Percentiles rank a stretch among this genome's conserved stretches.
Conservation (phyloP, 1,284 basidiomycete genomes). For the Heliocybe sulcata region DNA sequence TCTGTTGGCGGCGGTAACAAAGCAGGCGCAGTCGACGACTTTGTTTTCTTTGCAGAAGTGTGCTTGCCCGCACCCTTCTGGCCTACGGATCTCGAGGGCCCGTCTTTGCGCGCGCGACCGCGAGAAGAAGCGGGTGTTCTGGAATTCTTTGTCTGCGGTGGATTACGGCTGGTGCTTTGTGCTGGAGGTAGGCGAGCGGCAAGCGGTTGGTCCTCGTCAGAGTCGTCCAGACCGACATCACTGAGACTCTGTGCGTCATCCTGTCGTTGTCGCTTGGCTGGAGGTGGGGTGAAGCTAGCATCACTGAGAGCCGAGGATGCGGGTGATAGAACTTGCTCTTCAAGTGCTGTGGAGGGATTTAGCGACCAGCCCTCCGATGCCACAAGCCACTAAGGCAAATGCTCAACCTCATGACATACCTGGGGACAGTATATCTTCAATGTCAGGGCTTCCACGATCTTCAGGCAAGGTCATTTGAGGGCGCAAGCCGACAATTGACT, state of each 20-base stretch:
- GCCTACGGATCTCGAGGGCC: slow-evolving; percentile 18
- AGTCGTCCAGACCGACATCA: slow-evolving; percentile 28
- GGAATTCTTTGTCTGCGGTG: background rate
- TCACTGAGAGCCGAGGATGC: slow-evolving; percentile 39
- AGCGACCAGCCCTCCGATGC: slow-evolving; percentile 14
- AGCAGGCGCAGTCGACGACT: slow-evolving; percentile 43
- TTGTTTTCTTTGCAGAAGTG: slow-evolving; percentile 44
- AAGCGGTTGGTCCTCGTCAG: slow-evolving; percentile 40
- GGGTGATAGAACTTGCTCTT: slow-evolving; percentile 39
- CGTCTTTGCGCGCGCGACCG: slow-evolving; percentile 4
- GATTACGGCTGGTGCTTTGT: slow-evolving; percentile 12
- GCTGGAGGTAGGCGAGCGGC: slow-evolving; percentile 35
- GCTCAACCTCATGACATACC: slow-evolving; percentile 17
- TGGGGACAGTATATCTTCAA: slow-evolving; percentile 17
- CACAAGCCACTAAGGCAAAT: slow-evolving; percentile 9
- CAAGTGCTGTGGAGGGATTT: slow-evolving; percentile 20
- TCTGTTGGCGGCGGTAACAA: slow-evolving; percentile 27
- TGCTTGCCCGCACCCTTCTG: slow-evolving; percentile 43
- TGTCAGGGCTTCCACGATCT: slow-evolving; percentile 1
- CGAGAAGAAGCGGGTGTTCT: background rate
- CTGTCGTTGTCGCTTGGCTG: slow-evolving; percentile 41
- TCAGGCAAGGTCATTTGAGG: slow-evolving; percentile 59
- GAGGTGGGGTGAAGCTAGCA: slow-evolving; percentile 40
- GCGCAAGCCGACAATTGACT: slow-evolving; percentile 62
- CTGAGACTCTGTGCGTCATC: slow-evolving; percentile 32